A percentile compares a stretch with the other conserved stretches of the same genome.
These are phyloP conservation scores for Pestalotiopsis sp. DNA, from an alignment of 2,329 filamentous ascomycete species.

Conservation along the genomic window DNA sequence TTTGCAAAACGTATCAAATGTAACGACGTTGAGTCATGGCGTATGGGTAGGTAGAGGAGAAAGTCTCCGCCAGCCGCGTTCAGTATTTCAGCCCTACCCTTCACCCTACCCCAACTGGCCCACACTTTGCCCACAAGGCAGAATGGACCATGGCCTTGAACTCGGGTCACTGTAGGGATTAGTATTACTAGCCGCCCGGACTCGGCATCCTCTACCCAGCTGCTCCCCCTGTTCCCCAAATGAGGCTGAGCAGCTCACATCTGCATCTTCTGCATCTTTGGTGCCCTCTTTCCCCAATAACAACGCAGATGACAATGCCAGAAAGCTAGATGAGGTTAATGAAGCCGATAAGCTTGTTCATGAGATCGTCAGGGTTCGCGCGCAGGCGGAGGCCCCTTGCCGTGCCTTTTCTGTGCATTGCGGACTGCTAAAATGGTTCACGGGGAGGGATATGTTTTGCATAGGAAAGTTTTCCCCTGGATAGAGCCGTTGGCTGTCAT, in stretches of 20 bases:
- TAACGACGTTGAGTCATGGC: neutral
- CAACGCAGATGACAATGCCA: neutral
- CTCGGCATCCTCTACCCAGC: neutral
- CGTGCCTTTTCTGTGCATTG: neutral
- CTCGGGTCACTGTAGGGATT: neutral
- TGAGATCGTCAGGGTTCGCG: neutral
- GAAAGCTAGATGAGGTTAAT: neutral
- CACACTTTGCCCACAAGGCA: neutral
- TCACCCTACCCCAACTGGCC: neutral
- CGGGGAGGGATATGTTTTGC: neutral
- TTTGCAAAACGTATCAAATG: neutral
- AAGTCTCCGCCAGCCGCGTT: neutral
- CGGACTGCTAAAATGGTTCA: neutral
- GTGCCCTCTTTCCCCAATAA: neutral
- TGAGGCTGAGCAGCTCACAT: neutral
- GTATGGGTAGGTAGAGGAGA: neutral
- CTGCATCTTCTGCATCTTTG: neutral
- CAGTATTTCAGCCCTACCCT: neutral
- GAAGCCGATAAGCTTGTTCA: neutral
- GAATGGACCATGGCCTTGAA: neutral
- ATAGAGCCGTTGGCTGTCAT: neutral
- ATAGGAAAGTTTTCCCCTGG: neutral
- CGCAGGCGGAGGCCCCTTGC: neutral
- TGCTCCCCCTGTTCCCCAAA: neutral
- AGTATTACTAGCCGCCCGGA: neutral